phyloP scores from a whole-genome alignment of 2,329 filamentous ascomycete genomes.

The Cordyceps javanica region DNA sequence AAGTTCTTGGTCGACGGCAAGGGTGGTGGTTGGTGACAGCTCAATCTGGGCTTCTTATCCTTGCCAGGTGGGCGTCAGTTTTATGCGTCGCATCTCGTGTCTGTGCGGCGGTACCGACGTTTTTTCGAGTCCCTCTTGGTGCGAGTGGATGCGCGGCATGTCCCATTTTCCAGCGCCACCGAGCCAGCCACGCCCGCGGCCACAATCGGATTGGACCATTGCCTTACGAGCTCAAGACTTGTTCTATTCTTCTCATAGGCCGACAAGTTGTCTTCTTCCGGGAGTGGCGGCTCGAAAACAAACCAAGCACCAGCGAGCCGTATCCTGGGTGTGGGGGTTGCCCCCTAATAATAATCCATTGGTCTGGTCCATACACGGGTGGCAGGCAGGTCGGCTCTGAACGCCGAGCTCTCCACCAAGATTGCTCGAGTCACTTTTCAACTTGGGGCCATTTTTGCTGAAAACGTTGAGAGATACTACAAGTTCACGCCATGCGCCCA shows the following conservation, averaged over 20 bases:
- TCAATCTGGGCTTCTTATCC: too few relatives aligned
- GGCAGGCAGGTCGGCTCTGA: not conserved
- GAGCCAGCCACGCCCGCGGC: not conserved
- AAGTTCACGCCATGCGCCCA: not conserved
- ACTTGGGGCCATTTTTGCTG: not conserved
- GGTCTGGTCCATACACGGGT: too few relatives aligned
- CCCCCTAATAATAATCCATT: too few relatives aligned
- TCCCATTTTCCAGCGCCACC: not conserved
- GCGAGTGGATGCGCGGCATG: not conserved
- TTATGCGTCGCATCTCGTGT: too few relatives aligned
- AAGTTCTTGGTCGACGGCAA: too few relatives aligned
- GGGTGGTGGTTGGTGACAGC: too few relatives aligned
- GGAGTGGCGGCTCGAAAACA: not conserved
- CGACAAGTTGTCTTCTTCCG: not conserved
- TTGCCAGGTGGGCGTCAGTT: too few relatives aligned
- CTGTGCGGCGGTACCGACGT: too few relatives aligned
- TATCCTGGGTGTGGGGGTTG: too few relatives aligned
- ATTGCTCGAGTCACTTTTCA: not conserved
- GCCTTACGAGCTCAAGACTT: too few relatives aligned
- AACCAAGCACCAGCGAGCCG: not conserved
- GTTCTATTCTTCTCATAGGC: not conserved
- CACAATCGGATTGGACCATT: not conserved
- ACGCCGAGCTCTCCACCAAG: not conserved
- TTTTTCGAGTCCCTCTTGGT: not conserved
- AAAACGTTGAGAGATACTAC: not conserved